Evolutionary conservation across 192 early-diverging fungal species (phyloP).

Genomic region (Coemansia umbellata): DNA sequence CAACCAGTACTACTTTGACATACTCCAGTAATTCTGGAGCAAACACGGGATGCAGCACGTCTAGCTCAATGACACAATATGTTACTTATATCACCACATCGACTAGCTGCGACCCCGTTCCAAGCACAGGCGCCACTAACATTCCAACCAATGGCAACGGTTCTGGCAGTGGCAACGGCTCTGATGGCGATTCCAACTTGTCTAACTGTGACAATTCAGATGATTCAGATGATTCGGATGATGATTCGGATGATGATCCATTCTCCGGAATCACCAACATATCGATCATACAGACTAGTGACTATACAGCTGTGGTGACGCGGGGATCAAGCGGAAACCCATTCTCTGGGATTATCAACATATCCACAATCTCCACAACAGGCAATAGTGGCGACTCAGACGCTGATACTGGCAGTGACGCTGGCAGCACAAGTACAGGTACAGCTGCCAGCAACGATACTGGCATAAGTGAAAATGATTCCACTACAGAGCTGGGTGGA

Average conservation of each 20-base stretch:
- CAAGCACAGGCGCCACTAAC: neutral
- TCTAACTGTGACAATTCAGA: neutral
- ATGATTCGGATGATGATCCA: neutral
- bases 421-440: neutral
- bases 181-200: neutral
- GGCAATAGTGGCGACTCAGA: neutral
- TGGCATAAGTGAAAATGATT: neutral
- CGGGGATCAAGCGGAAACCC: neutral
- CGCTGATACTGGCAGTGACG: neutral
- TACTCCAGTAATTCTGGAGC: neutral
- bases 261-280: neutral
- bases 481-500: no score
- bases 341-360: neutral
- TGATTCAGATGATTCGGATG: neutral
- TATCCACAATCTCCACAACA: neutral
- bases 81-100: neutral
- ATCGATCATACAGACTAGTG: no score
- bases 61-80: neutral
- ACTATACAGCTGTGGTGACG: no score
- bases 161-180: neutral
- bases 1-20: neutral
- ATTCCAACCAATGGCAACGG: neutral
- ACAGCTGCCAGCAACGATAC: neutral
- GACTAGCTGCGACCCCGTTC: neutral
- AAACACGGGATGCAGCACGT: no score